These are phyloP conservation scores for Phaeodactylum tricornutum DNA, from an alignment of 108 stramenopile genomes.

Conservation along the genomic window DNA sequence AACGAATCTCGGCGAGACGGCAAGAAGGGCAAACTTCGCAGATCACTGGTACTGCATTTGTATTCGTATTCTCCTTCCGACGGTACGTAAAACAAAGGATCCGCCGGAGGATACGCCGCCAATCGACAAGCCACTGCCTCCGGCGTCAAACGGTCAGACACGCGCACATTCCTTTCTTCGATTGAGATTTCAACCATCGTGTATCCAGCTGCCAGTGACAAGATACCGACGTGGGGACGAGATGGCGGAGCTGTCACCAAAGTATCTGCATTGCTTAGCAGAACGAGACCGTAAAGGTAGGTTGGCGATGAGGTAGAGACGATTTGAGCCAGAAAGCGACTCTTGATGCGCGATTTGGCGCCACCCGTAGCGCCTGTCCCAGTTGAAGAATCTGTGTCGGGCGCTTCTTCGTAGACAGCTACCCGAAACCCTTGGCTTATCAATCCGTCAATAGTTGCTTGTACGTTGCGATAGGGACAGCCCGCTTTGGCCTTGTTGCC, in stretches of 20 bases:
- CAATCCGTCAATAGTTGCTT: slow-evolving; percentile 80
- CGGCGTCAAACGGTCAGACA: slow-evolving; percentile 66
- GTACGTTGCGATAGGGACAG: slow-evolving; percentile 85
- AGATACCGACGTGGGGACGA: slow-evolving; percentile 72
- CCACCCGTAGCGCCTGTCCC: slow-evolving; percentile 9
- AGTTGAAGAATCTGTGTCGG: slow-evolving; percentile 18
- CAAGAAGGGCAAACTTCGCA: slow-evolving; percentile 9
- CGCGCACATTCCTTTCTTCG: slow-evolving; percentile 61
- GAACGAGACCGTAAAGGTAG: slow-evolving; percentile 79
- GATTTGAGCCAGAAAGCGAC: slow-evolving; percentile 67
- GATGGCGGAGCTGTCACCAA: slow-evolving; percentile 20
- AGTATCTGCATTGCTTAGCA: slow-evolving; percentile 28
- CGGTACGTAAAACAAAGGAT: slow-evolving; percentile 62
- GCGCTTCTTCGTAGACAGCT: slow-evolving; percentile 86
- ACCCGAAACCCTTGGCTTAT: slow-evolving; percentile 79
- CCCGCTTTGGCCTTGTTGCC: slow-evolving; percentile 85
- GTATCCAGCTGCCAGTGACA: slow-evolving; percentile 59
- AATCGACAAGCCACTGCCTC: slow-evolving; percentile 80
- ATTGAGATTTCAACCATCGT: slow-evolving; percentile 56
- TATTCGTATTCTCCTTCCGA: slow-evolving; percentile 9
- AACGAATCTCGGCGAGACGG: neutral
- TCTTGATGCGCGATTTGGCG: slow-evolving; percentile 34
- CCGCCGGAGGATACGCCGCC: slow-evolving; percentile 68
- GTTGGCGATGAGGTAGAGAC: slow-evolving; percentile 87
- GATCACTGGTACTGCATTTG: slow-evolving; percentile 24